Evolutionary conservation across 331 rosid species (phyloP).

Genomic region (Rhamnella rubrinervis): DNA sequence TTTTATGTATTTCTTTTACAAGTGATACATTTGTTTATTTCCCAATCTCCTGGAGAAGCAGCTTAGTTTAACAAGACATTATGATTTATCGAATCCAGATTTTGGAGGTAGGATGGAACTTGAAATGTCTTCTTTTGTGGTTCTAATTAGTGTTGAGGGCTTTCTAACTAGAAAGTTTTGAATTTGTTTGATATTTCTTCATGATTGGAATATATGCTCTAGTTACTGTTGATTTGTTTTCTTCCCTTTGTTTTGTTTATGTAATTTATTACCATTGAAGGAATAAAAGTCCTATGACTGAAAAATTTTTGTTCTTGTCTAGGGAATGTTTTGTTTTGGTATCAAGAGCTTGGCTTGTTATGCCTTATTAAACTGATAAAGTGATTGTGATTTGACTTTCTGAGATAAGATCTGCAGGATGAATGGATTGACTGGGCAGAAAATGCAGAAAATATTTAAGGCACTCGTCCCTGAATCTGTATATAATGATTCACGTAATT

Average conservation of each 20-base stretch:
- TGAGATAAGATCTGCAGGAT: slow-evolving; percentile 78
- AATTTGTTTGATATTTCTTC: too few species aligned
- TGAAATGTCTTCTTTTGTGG: too few species aligned
- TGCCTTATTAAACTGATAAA: slow-evolving; percentile 36
- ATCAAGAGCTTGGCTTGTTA: slow-evolving; percentile 23
- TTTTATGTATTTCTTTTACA: too few species aligned
- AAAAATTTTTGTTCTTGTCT: background rate
- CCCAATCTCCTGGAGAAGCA: too few species aligned
- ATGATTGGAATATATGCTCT: too few species aligned
- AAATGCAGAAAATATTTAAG: slow-evolving; percentile 85
- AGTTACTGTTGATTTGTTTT: background rate
- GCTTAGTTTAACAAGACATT: too few species aligned
- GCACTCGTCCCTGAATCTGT: slow-evolving; percentile 78
- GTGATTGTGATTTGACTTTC: slow-evolving; percentile 48
- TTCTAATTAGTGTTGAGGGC: too few species aligned
- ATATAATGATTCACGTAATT: slow-evolving; percentile 68
- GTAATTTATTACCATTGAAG: background rate
- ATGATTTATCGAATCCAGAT: too few species aligned
- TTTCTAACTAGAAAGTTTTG: too few species aligned
- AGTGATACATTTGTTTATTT: too few species aligned
- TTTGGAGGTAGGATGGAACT: too few species aligned
- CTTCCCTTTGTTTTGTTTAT: background rate
- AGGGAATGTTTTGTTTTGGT: background rate
- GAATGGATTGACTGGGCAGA: slow-evolving; percentile 91
- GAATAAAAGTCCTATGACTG: background rate